Conservation (phyloP, 2,329 filamentous ascomycete species). For the Calonectria pseudoreteaudii region DNA sequence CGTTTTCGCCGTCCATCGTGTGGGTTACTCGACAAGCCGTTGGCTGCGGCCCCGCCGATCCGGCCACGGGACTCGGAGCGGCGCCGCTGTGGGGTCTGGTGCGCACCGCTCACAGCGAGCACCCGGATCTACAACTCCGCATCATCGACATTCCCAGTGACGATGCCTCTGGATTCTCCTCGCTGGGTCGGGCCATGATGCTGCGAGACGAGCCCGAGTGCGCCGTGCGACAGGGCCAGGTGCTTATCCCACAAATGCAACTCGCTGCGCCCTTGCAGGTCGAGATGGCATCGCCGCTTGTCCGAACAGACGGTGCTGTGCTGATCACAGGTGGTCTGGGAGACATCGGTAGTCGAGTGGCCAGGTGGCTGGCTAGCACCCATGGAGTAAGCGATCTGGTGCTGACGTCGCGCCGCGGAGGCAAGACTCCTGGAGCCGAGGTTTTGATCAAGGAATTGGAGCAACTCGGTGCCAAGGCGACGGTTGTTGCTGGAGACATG, state of each 20-base stretch:
- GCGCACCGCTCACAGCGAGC: neutral
- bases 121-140: neutral
- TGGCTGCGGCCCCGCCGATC: neutral
- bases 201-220: neutral
- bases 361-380: neutral
- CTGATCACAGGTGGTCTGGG: neutral
- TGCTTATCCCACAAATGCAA: neutral
- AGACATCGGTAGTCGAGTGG: neutral
- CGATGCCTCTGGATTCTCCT: neutral
- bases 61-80: neutral
- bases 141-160: neutral
- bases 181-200: neutral
- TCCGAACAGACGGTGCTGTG: neutral
- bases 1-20: neutral
- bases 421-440: neutral
- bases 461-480: neutral
- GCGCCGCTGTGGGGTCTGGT: neutral
- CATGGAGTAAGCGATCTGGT: neutral
- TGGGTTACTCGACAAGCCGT: neutral
- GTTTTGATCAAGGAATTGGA: neutral
- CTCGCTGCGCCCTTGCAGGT: neutral
- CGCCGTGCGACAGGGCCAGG: neutral
- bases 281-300: neutral
- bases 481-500: neutral
- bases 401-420: neutral